Evolutionary conservation across 23 red algal genomes (phyloP).

Genomic region (Porphyridium purpureum): DNA sequence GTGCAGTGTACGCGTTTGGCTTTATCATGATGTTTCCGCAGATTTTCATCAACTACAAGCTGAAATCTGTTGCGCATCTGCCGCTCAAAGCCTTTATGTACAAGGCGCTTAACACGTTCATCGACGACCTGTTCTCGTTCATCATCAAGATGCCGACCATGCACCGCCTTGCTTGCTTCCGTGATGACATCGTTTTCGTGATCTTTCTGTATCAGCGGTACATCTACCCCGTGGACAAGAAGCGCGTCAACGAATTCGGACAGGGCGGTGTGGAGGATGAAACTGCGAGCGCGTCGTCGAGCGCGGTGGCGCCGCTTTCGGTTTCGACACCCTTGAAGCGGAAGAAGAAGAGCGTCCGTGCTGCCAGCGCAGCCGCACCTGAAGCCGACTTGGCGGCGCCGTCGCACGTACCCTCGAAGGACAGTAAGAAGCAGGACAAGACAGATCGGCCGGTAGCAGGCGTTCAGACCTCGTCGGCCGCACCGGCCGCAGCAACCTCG

Average conservation of each 20-base stretch:
- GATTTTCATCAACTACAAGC: constrained; percentile 93
- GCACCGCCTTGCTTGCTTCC: constrained; percentile 84
- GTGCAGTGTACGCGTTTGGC: constrained; percentile 88
- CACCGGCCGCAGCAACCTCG: too few species aligned
- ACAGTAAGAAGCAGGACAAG: too few species aligned
- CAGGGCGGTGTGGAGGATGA: constrained; percentile 43
- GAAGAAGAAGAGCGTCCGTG: too few species aligned
- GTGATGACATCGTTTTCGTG: constrained; percentile 76
- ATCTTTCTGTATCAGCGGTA: constrained; percentile 71
- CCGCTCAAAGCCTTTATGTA: constrained; percentile 89
- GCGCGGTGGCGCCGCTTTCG: background rate
- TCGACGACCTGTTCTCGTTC: constrained; percentile 89
- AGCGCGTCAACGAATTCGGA: constrained; percentile 87
- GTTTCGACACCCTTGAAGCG: too few species aligned
- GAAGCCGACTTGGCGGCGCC: too few species aligned
- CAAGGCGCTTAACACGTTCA: constrained; percentile 85
- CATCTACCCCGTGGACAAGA: constrained; percentile 70
- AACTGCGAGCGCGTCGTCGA: background rate
- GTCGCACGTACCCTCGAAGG: too few species aligned
- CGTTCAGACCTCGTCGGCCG: too few species aligned
- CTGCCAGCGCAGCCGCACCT: too few species aligned
- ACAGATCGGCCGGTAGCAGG: too few species aligned
- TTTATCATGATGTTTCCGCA: constrained; percentile 97
- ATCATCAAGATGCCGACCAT: constrained; percentile 95
- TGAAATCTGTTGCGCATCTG: constrained; percentile 90